Evolutionary conservation across 805 yeast species (phyloP).

Genomic region (Clavispora phyllophila): DNA sequence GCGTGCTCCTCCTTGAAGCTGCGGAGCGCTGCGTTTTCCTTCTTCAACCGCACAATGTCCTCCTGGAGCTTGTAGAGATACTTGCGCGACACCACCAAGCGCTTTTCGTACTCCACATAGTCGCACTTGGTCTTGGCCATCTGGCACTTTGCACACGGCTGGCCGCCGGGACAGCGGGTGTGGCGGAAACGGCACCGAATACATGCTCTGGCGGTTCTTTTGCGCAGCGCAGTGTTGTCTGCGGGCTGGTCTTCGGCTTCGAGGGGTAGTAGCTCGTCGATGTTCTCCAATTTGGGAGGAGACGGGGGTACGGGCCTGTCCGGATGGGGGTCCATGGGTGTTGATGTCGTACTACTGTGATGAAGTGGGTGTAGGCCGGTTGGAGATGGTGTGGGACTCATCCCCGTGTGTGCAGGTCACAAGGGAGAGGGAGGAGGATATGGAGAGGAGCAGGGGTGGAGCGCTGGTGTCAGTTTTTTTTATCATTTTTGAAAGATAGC

Average conservation of each 20-base stretch:
- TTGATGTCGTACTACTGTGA: neutral
- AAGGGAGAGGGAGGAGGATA: no score
- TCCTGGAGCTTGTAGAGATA: conserved; percentile 64
- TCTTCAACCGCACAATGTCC: conserved; percentile 59
- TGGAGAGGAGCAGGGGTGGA: no score
- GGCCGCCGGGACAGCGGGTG: conserved; percentile 73
- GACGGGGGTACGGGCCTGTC: neutral
- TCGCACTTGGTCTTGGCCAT: conserved; percentile 57
- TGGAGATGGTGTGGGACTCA: neutral
- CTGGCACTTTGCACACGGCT: conserved; percentile 63
- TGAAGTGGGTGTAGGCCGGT: neutral
- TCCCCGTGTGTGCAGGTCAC: no score
- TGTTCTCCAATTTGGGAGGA: neutral
- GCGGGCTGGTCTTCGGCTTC: neutral
- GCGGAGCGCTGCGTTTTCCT: conserved; percentile 57
- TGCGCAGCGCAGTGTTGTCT: conserved; percentile 11
- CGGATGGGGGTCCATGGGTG: neutral
- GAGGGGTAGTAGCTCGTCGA: neutral
- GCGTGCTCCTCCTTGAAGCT: conserved; percentile 13
- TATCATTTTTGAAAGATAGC: no score
- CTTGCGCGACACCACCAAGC: conserved; percentile 67
- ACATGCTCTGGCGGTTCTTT: conserved; percentile 45
- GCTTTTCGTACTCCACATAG: conserved; percentile 66
- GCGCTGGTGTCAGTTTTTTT: no score
- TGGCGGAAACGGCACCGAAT: conserved; percentile 67